These are phyloP conservation scores for Sugiyamaella chiloensis DNA, from an alignment of 805 yeast genomes.

Conservation along the genomic window DNA sequence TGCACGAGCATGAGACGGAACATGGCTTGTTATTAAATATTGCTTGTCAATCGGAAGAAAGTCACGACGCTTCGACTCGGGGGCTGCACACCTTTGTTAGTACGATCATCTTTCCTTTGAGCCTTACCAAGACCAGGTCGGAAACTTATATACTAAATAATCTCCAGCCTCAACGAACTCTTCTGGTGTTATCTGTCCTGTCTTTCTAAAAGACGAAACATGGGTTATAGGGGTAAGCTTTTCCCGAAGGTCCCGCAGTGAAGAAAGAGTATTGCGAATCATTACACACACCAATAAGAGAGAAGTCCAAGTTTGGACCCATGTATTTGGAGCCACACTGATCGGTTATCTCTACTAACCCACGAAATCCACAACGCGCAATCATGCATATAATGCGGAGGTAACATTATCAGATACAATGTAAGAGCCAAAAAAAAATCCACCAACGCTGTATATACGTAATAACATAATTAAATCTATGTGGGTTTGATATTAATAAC, in stretches of 20 bases:
- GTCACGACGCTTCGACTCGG: conserved; percentile 51
- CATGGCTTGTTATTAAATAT: conserved; percentile 81
- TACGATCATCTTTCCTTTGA: neutral
- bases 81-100: conserved; percentile 43
- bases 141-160: conserved; percentile 83
- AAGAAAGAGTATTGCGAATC: conserved; percentile 74
- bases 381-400: too few relatives aligned
- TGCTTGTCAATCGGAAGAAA: conserved; percentile 88
- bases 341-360: too few relatives aligned
- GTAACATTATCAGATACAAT: too few relatives aligned
- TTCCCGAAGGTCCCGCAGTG: conserved; percentile 62
- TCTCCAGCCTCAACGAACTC: conserved; percentile 96
- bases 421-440: too few relatives aligned
- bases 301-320: too few relatives aligned
- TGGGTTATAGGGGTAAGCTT: conserved; percentile 88
- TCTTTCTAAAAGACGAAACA: conserved; percentile 74
- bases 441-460: too few relatives aligned
- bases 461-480: too few relatives aligned
- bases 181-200: conserved; percentile 94
- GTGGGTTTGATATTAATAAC: too few relatives aligned
- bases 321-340: too few relatives aligned
- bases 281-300: too few relatives aligned
- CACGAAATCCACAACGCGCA: too few relatives aligned
- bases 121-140: conserved; percentile 88
- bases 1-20: conserved; percentile 80